These are phyloP conservation scores for Eucalyptus cloeziana DNA, from an alignment of 345 rosid species.

Conservation along the genomic window DNA sequence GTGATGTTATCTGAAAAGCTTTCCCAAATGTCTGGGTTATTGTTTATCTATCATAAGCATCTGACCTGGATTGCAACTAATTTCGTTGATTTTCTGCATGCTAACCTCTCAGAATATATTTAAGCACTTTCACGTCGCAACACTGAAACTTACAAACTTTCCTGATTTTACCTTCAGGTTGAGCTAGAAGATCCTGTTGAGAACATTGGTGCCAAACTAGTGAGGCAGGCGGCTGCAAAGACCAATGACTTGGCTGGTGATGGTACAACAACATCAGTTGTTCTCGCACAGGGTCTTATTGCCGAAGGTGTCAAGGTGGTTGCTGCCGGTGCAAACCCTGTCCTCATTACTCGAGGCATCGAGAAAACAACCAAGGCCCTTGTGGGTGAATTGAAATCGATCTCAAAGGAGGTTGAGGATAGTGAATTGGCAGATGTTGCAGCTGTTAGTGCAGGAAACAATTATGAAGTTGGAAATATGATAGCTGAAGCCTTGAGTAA, in stretches of 20 bases:
- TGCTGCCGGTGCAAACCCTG: constrained; percentile 99
- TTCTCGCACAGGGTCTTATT: constrained; percentile 95
- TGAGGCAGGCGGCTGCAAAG: constrained; percentile 97
- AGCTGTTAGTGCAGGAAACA: constrained; percentile 98
- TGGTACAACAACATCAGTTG: constrained; percentile 97
- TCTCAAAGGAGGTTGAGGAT: constrained; percentile 99
- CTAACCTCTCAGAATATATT: neutral
- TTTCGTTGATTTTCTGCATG: neutral
- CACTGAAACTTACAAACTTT: neutral
- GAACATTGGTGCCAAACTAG: constrained; percentile 95
- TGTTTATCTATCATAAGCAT: neutral
- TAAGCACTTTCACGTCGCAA: neutral
- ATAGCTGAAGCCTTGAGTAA: constrained; percentile 97
- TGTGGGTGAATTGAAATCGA: constrained; percentile 60
- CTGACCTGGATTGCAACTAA: neutral
- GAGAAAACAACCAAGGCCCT: constrained; percentile 89
- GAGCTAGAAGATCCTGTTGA: constrained; percentile 98
- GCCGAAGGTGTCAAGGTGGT: constrained; percentile 99
- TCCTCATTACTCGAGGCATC: constrained; percentile 87
- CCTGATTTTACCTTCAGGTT: constrained; percentile 32
- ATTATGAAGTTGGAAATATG: constrained; percentile 86
- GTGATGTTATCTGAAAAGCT: neutral
- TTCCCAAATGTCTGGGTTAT: neutral
- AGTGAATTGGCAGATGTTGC: constrained; percentile 99
- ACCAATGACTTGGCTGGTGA: constrained; percentile 99